phyloP scores from a whole-genome alignment of 352 stramenopile species.

The Globisporangium viniferum region DNA sequence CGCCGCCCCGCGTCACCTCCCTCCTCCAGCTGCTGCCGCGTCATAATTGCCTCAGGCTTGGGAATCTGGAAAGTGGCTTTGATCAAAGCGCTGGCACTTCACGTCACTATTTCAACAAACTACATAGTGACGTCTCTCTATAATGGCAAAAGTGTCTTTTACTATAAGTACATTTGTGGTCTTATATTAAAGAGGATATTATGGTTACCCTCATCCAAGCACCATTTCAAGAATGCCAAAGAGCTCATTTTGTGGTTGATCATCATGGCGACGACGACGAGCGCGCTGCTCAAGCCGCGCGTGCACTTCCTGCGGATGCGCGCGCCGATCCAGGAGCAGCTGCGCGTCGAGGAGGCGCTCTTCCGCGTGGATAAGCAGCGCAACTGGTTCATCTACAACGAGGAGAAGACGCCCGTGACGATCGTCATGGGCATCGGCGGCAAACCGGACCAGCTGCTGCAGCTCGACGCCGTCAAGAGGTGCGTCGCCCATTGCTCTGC shows the following conservation, averaged over 20 bases:
- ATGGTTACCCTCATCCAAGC: too few relatives aligned
- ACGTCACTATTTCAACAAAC: background rate
- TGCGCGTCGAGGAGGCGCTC: conserved; percentile 92
- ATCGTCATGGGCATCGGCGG: conserved; percentile 96
- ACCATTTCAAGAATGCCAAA: background rate
- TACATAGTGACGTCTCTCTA: background rate
- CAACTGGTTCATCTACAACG: conserved; percentile 85
- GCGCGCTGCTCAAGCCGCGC: conserved; percentile 37
- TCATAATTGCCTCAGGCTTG: conserved; percentile 9
- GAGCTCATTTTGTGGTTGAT: background rate
- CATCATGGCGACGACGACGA: background rate
- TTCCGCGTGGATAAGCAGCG: conserved; percentile 84
- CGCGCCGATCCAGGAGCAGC: conserved; percentile 72
- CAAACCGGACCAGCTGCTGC: conserved; percentile 89
- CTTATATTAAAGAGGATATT: background rate
- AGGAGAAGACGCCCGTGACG: conserved; percentile 58
- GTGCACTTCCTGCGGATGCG: conserved; percentile 71
- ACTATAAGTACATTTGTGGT: background rate
- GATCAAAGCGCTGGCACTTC: background rate
- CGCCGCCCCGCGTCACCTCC: background rate
- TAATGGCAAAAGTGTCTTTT: background rate
- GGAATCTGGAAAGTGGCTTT: background rate
- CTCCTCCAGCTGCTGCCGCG: conserved; percentile 13
- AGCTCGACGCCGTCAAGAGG: conserved; percentile 79
- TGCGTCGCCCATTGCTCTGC: conserved; percentile 15